A percentile compares a stretch with the other conserved stretches of the same genome.
These are phyloP conservation scores for Pleurotus eryngii DNA, from an alignment of 768 basidiomycete genomes.

Conservation along the genomic window DNA sequence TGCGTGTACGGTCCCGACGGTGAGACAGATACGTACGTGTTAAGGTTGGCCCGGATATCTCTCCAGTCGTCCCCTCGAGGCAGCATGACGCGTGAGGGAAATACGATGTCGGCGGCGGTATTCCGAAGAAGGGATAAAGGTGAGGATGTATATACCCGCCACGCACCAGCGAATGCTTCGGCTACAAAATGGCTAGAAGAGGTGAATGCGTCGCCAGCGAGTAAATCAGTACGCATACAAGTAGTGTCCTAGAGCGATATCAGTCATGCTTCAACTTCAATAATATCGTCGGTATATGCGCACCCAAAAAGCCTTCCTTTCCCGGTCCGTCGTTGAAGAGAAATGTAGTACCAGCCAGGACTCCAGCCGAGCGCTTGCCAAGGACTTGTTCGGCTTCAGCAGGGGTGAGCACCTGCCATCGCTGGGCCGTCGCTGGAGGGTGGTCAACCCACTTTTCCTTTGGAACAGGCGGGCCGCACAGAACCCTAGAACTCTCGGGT, in stretches of 20 bases:
- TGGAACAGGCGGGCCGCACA: slow-evolving; percentile 1
- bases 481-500: background rate
- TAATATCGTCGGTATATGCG: background rate
- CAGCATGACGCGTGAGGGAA: background rate
- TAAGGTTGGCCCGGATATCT: background rate
- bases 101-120: background rate
- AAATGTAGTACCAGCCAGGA: slow-evolving; percentile 1
- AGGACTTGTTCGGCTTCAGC: background rate
- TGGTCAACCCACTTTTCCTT: background rate
- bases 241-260: background rate
- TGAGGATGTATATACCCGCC: slow-evolving; percentile 4
- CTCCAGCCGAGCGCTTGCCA: slow-evolving; percentile 1
- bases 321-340: slow-evolving; percentile 7
- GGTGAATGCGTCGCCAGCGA: background rate
- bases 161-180: slow-evolving; percentile 3
- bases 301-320: background rate
- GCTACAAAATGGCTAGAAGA: slow-evolving; percentile 7
- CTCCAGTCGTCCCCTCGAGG: slow-evolving; percentile 6
- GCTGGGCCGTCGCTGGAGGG: background rate
- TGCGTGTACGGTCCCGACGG: no score
- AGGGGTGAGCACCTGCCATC: slow-evolving; percentile 4
- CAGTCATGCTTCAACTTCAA: background rate
- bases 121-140: background rate
- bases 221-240: background rate
- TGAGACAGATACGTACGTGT: background rate